Evolutionary conservation across 179 eudicot genomes (phyloP).

Genomic region (Heliamphora pulchella): DNA sequence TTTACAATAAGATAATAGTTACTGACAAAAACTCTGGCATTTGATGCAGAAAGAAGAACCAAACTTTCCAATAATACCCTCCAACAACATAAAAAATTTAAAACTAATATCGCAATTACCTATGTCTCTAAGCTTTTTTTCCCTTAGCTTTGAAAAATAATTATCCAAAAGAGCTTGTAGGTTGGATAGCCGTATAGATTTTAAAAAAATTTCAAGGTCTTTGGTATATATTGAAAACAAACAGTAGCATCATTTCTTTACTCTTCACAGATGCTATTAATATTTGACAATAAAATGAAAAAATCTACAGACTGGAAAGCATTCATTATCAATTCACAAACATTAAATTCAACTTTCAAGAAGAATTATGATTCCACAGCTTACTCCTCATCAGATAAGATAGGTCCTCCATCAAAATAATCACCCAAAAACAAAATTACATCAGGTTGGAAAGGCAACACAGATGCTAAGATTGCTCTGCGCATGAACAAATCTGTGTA

Average conservation of each 20-base stretch:
- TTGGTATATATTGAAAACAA: neutral
- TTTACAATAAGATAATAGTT: neutral
- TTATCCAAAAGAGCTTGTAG: neutral
- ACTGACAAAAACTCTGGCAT: neutral
- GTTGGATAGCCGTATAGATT: neutral
- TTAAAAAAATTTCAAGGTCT: neutral
- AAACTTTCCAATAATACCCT: neutral
- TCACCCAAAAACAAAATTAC: slow-evolving; percentile 81
- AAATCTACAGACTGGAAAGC: neutral
- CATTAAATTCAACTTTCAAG: neutral
- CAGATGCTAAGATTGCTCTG: slow-evolving; percentile 64
- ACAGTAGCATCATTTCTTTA: neutral
- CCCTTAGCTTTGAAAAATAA: neutral
- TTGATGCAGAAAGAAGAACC: neutral
- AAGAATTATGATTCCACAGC: slow-evolving; percentile 19
- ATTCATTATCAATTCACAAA: neutral
- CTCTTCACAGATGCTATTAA: neutral
- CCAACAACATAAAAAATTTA: neutral
- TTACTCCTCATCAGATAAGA: slow-evolving; percentile 75
- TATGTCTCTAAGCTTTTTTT: neutral
- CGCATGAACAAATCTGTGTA: slow-evolving; percentile 90
- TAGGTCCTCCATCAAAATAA: slow-evolving; percentile 85
- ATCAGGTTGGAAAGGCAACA: slow-evolving; percentile 78
- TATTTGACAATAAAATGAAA: neutral
- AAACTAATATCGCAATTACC: neutral